Base-by-base conservation (phyloP, 768 basidiomycete species). In the Boletus subparvulus region DNA sequence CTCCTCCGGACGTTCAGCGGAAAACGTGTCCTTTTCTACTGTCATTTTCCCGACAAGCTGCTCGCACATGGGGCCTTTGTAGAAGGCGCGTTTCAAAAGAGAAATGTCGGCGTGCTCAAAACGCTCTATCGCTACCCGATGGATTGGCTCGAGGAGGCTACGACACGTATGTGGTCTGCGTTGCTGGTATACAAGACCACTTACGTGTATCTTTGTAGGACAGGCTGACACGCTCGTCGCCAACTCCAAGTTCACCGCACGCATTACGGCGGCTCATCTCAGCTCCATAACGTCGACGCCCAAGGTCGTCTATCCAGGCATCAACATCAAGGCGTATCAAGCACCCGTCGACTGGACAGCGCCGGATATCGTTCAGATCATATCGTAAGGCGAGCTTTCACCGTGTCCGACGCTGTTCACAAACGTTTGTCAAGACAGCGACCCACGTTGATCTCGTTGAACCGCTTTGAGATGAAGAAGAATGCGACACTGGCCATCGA, bases 391-490 rank as follows among this genome's bases (percentile, higher is more conserved):
- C 9, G 10, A 26, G 3, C 12, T 24, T 10, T 30, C 10, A 14
- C n/a, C 3, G 6, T 33, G 19, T 44, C 37, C 19, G n/a, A 47
- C 6, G 19, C 6, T 56, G 13, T 46, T 62, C 28, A 54, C 45
- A 24, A 17, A 16, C 14, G 52, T 33, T 61, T 87, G 86, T 42
- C 70, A 81, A 73, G 70, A 21, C 37, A 51, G 35, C 78, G 80
- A 4, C 91, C 89, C 1, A 94, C 92, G 0, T 72, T 98, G 4
- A 66, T 98, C 1, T 92, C 95, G 6, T 75, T 98, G 36, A 98
- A 99, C 69, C 88, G 96, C 3, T 98, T 96, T 67, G 97, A 99
- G 73, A 83, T 80, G 65, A 98, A 98, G 78, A 99, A 99, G 75
- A 96, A 98, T 62, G 80, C 80, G 1, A 82, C 82, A 2, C 78